Percentiles rank a stretch among this genome's conserved stretches.
phyloP scores from a whole-genome alignment of 306 rosid species.

The Acacia melanoxylon region DNA sequence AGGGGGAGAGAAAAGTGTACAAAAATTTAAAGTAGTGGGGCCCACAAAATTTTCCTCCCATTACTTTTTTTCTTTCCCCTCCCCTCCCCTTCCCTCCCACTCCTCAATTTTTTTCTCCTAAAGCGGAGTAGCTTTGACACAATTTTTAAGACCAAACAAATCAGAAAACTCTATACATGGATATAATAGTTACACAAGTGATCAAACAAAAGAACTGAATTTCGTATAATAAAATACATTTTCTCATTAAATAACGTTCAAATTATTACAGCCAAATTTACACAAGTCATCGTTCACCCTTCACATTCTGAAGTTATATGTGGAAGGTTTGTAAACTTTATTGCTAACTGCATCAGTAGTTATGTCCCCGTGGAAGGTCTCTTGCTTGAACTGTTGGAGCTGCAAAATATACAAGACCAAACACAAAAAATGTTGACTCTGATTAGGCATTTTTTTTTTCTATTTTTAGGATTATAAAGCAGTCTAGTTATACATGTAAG shows the following conservation, averaged over 20 bases:
- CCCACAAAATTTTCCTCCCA: too few relatives aligned
- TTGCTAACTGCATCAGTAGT: background rate
- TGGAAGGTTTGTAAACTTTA: background rate
- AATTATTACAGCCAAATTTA: background rate
- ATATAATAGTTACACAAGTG: background rate
- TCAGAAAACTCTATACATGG: too few relatives aligned
- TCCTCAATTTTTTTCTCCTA: too few relatives aligned
- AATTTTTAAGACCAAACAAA: too few relatives aligned
- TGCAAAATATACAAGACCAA: background rate
- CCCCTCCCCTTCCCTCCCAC: too few relatives aligned
- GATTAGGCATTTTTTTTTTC: too few relatives aligned
- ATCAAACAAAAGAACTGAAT: background rate
- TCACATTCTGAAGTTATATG: background rate
- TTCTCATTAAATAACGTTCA: background rate
- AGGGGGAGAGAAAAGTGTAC: too few relatives aligned
- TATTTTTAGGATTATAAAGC: too few relatives aligned
- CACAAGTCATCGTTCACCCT: background rate
- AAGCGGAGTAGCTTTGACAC: too few relatives aligned
- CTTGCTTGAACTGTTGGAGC: background rate
- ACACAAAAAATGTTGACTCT: background rate
- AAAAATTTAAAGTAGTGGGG: too few relatives aligned
- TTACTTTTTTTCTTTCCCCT: too few relatives aligned
- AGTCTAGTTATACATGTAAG: background rate
- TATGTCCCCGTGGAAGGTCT: background rate
- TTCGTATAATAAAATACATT: background rate